Evolutionary conservation across 2,329 filamentous ascomycete genomes (phyloP).

Genomic region (Aspergillus vadensis): DNA sequence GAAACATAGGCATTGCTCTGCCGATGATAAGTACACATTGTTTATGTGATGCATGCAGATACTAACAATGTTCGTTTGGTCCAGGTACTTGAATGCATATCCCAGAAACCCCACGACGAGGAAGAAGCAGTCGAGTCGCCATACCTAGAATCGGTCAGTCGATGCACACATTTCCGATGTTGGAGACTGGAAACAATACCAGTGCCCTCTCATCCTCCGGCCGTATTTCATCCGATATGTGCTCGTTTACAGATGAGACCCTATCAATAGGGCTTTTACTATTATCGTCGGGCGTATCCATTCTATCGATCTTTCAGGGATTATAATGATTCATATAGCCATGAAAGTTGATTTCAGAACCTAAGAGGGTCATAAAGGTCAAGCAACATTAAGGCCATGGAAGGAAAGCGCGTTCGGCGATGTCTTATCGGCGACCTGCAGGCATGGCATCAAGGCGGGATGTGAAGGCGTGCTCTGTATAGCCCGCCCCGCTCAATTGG

Average conservation of each 20-base stretch:
- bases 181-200: neutral
- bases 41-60: neutral
- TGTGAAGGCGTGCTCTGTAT: slow-evolving; percentile 7
- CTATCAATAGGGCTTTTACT: neutral
- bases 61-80: slow-evolving; percentile 14
- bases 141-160: neutral
- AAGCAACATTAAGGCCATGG: neutral
- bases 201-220: neutral
- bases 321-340: no score
- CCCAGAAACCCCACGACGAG: slow-evolving; percentile 12
- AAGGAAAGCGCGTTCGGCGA: neutral
- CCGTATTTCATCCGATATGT: neutral
- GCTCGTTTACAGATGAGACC: neutral
- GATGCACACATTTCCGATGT: neutral
- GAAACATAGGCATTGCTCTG: slow-evolving; percentile 15
- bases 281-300: neutral
- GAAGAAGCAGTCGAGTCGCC: slow-evolving; percentile 9
- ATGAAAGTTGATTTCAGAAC: no score
- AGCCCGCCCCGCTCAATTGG: neutral
- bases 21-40: neutral
- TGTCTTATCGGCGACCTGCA: neutral
- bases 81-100: slow-evolving; percentile 13
- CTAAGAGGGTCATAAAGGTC: no score
- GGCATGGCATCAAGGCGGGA: slow-evolving; percentile 9
- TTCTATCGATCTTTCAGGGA: no score